Conservation (phyloP, 2,329 filamentous ascomycete genomes). For the Pseudocercospora ulei region DNA sequence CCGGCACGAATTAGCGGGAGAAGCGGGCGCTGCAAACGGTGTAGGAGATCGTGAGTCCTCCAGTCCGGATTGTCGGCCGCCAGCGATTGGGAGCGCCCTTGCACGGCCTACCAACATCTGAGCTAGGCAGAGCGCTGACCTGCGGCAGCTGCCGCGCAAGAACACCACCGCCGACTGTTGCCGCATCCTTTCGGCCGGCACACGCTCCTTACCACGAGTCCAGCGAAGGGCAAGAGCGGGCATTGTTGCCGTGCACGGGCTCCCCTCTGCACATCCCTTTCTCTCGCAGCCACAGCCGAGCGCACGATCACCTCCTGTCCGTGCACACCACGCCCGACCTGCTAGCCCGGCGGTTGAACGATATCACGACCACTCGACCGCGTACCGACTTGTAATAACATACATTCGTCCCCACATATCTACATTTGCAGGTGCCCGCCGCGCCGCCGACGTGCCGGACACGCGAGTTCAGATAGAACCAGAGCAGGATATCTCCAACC, state of each 20-base stretch:
- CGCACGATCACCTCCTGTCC: conserved; percentile 7
- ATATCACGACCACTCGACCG: conserved; percentile 9
- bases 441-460: conserved; percentile 8
- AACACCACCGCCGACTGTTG: conserved; percentile 1
- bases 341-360: conserved; percentile 8
- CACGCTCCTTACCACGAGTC: conserved; percentile 1
- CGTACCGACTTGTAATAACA: conserved; percentile 7
- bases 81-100: conserved; percentile 4
- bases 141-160: neutral
- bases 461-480: conserved; percentile 5
- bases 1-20: neutral
- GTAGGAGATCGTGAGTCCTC: conserved; percentile 1
- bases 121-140: conserved; percentile 4
- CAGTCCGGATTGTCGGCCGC: conserved; percentile 2
- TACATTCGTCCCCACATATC: conserved; percentile 1
- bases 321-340: conserved; percentile 10
- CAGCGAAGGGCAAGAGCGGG: conserved; percentile 4
- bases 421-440: neutral
- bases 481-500: neutral
- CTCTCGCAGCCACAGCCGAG: neutral
- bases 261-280: neutral
- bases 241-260: neutral
- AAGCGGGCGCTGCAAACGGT: conserved; percentile 3
- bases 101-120: conserved; percentile 8
- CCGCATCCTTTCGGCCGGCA: neutral